A percentile compares a stretch with the other conserved stretches of the same genome.
Evolutionary conservation across 2,329 filamentous ascomycete genomes (phyloP).

Genomic region (Ploettnerulaceae sp.): DNA sequence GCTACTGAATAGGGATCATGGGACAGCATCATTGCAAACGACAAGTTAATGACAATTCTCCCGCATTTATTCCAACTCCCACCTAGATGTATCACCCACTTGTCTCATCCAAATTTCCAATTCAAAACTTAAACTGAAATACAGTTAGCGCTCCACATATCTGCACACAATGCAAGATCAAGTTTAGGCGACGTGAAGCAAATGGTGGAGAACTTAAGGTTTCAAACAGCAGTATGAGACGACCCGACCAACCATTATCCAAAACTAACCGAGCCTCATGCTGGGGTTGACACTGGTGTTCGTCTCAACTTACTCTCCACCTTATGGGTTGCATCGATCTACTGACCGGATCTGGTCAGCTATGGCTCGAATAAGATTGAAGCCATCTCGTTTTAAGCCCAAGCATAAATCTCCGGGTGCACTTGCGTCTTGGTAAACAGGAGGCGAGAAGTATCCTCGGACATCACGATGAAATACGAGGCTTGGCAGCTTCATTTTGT

Average conservation of each 20-base stretch:
- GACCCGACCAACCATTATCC: background rate
- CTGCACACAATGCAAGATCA: background rate
- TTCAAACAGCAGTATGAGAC: slow-evolving; percentile 1
- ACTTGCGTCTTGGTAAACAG: background rate
- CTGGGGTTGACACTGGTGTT: background rate
- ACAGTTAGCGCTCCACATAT: background rate
- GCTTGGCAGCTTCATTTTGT: background rate
- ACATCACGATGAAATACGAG: background rate
- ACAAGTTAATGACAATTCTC: background rate
- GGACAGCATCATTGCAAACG: too few species aligned
- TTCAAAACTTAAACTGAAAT: too few species aligned
- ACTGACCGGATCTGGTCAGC: background rate
- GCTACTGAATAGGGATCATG: too few species aligned
- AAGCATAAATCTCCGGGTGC: background rate
- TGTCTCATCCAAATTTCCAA: background rate
- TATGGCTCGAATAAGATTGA: background rate
- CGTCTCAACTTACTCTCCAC: background rate
- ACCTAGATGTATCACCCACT: background rate
- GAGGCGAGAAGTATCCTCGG: background rate
- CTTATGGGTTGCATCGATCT: too few species aligned
- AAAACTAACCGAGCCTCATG: background rate
- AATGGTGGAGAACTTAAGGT: background rate
- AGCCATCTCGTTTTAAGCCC: background rate
- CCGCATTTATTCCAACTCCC: background rate
- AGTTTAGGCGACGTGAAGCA: background rate